A percentile compares a stretch with the other conserved stretches of the same genome.
These are phyloP conservation scores for Favolaschia claudopus DNA, from an alignment of 768 basidiomycete species.

Conservation along the genomic window DNA sequence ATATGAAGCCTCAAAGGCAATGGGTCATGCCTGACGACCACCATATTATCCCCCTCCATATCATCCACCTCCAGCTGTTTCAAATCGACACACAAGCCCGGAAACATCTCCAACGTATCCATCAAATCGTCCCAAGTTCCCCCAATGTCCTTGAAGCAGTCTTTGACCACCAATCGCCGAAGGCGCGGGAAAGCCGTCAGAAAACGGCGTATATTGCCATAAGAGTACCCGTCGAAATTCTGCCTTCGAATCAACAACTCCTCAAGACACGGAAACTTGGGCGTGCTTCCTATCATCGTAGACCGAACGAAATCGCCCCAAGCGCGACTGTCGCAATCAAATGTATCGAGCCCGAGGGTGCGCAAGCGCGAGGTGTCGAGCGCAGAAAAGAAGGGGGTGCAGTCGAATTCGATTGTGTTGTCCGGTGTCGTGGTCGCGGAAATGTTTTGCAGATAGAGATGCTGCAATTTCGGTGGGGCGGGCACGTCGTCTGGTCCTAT, in stretches of 20 bases:
- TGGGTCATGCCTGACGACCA: not conserved
- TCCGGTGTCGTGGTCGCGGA: not conserved
- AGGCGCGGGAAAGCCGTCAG: not conserved
- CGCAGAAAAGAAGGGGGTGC: slow-evolving; percentile 5
- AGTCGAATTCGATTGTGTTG: not conserved
- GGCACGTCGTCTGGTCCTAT: no score
- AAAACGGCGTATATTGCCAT: not conserved
- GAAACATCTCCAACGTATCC: not conserved
- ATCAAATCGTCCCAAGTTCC: not conserved
- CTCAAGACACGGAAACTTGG: not conserved
- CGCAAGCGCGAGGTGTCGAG: slow-evolving; percentile 1
- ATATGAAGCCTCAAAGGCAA: slow-evolving; percentile 1
- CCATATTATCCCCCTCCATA: not conserved
- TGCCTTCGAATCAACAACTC: not conserved
- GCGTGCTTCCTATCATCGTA: not conserved
- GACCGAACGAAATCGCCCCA: slow-evolving; percentile 11
- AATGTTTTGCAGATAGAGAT: not conserved
- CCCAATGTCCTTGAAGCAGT: not conserved
- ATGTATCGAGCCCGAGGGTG: not conserved
- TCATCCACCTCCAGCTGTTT: not conserved
- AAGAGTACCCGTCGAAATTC: not conserved
- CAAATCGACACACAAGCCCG: not conserved
- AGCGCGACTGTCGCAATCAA: not conserved
- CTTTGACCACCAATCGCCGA: not conserved
- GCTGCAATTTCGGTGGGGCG: not conserved